These are phyloP conservation scores for Penicillium lividum DNA, from an alignment of 495 filamentous ascomycete genomes.

Conservation along the genomic window DNA sequence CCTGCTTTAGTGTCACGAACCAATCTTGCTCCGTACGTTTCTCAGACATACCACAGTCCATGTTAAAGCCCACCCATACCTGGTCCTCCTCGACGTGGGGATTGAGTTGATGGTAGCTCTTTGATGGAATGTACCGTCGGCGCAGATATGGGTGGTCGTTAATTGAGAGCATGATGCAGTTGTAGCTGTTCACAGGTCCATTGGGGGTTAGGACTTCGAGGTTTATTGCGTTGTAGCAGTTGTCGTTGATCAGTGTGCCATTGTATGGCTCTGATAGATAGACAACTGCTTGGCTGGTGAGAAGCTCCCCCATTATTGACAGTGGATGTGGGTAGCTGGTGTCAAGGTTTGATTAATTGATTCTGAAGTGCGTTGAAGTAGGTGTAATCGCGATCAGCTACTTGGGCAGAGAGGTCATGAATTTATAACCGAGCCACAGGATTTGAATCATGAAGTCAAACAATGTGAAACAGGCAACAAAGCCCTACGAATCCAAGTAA, in stretches of 20 bases:
- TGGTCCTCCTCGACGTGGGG: neutral
- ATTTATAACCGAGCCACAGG: too few species aligned
- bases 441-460: too few species aligned
- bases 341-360: neutral
- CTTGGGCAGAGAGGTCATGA: too few species aligned
- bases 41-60: neutral
- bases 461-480: too few species aligned
- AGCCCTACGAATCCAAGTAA: too few species aligned
- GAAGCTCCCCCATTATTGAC: neutral
- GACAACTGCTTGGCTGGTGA: neutral
- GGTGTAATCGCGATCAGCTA: too few species aligned
- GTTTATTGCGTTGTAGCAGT: neutral
- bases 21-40: neutral
- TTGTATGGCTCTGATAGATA: conserved; percentile 1
- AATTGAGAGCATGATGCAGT: conserved; percentile 4
- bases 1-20: neutral
- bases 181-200: neutral
- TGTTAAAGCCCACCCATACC: neutral
- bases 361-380: neutral
- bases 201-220: neutral
- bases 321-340: neutral
- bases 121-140: conserved; percentile 2
- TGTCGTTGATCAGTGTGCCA: conserved; percentile 2
- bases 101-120: neutral
- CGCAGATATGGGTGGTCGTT: conserved; percentile 5